phyloP scores from a whole-genome alignment of 805 yeast species.

The Grigorovia transvaalensis region DNA sequence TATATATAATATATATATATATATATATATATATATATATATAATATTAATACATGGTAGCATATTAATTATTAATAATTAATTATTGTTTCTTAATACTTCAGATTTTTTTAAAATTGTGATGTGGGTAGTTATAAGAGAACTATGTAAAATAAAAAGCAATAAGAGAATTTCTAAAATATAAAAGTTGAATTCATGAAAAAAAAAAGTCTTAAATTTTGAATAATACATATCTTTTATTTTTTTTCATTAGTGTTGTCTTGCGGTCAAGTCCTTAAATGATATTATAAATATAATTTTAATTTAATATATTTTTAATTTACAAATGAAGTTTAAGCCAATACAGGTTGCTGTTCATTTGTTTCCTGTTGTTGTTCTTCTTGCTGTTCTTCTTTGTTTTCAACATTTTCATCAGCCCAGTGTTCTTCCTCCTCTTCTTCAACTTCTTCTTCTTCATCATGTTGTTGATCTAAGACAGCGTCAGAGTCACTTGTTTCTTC shows the following conservation, averaged over 20 bases:
- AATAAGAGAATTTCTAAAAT: no score
- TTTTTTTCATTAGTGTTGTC: not conserved
- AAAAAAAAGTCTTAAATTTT: no score
- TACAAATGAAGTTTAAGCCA: not conserved
- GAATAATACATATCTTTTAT: no score
- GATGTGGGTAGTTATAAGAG: no score
- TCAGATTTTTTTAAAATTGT: no score
- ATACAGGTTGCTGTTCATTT: not conserved
- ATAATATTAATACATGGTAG: not conserved
- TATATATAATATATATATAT: no score
- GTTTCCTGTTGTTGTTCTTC: not conserved
- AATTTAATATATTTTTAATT: no score
- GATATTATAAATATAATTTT: not conserved
- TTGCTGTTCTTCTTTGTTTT: not conserved
- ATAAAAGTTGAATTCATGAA: no score
- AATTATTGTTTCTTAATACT: no score
- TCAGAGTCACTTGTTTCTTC: constrained; percentile 9
- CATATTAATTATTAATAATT: no score
- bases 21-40: no score
- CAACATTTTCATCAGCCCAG: constrained; percentile 1
- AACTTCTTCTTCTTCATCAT: not conserved
- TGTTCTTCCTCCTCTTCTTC: not conserved
- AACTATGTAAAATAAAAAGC: no score
- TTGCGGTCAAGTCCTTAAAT: not conserved
- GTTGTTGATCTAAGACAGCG: not conserved